phyloP scores from a whole-genome alignment of 768 basidiomycete species.

The Trichaptum fuscoviolaceum region DNA sequence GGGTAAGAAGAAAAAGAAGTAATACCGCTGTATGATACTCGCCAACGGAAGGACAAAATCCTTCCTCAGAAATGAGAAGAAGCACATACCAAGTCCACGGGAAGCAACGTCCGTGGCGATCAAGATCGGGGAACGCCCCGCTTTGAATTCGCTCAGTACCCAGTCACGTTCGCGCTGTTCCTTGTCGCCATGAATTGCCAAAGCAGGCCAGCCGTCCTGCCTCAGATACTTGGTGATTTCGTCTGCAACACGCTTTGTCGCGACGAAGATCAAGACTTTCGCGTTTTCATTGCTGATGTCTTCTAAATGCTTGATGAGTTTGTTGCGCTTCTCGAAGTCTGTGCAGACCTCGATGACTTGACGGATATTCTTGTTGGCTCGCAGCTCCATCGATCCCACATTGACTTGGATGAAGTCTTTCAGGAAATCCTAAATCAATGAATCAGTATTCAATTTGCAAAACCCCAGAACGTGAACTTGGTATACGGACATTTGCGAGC shows the following conservation, averaged over 20 bases:
- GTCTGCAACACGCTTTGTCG: slow-evolving; percentile 47
- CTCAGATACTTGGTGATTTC: slow-evolving; percentile 47
- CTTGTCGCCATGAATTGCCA: slow-evolving; percentile 55
- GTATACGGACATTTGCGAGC: slow-evolving; percentile 29
- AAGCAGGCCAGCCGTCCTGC: slow-evolving; percentile 49
- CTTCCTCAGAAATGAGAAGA: slow-evolving; percentile 10
- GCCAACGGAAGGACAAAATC: background rate
- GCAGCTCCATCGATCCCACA: slow-evolving; percentile 47
- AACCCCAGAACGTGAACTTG: background rate
- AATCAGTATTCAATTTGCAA: background rate
- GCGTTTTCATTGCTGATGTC: slow-evolving; percentile 44
- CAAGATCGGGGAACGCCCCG: slow-evolving; percentile 44
- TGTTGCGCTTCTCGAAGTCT: slow-evolving; percentile 46
- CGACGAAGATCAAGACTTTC: slow-evolving; percentile 51
- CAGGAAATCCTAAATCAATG: slow-evolving; percentile 33
- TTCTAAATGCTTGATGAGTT: slow-evolving; percentile 48
- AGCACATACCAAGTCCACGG: slow-evolving; percentile 45
- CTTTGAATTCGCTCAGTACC: slow-evolving; percentile 48
- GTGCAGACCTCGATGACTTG: slow-evolving; percentile 46
- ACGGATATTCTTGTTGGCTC: slow-evolving; percentile 47
- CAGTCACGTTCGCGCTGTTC: slow-evolving; percentile 46
- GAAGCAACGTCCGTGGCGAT: slow-evolving; percentile 48
- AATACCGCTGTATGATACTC: background rate
- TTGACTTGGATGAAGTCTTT: slow-evolving; percentile 49
- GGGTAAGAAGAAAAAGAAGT: background rate